A percentile compares a stretch with the other conserved stretches of the same genome.
phyloP scores from a whole-genome alignment of 192 early-diverging fungal genomes.

The Spizellomyces sp. region DNA sequence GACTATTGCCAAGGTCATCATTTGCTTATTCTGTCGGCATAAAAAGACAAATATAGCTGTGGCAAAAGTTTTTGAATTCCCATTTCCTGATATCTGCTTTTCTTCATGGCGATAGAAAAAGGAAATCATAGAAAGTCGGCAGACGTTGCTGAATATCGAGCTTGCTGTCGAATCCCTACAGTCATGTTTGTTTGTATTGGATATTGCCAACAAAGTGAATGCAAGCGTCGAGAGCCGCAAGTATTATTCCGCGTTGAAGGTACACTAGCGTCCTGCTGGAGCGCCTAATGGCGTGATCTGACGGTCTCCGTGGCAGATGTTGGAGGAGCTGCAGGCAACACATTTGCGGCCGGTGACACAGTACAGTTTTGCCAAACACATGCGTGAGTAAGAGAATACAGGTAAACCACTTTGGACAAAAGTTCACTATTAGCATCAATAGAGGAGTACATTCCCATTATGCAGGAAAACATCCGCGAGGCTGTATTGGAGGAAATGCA shows the following conservation, averaged over 20 bases:
- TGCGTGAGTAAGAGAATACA: slow-evolving; percentile 52
- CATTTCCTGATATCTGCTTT: background rate
- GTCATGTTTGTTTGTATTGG: slow-evolving; percentile 83
- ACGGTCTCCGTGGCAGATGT: slow-evolving; percentile 57
- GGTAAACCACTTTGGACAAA: too few species aligned
- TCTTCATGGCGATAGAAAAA: slow-evolving; percentile 61
- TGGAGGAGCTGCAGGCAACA: slow-evolving; percentile 75
- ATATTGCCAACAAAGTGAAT: slow-evolving; percentile 83
- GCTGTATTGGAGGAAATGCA: slow-evolving; percentile 86
- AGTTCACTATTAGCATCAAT: background rate
- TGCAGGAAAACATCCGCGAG: slow-evolving; percentile 84
- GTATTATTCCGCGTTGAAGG: slow-evolving; percentile 90
- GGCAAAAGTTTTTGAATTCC: slow-evolving; percentile 1
- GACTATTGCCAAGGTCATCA: slow-evolving; percentile 73
- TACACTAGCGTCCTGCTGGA: slow-evolving; percentile 33
- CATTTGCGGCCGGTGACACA: slow-evolving; percentile 74
- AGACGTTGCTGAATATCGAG: slow-evolving; percentile 85
- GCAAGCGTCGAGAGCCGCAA: slow-evolving; percentile 76
- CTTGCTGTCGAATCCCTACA: slow-evolving; percentile 77
- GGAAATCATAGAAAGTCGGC: slow-evolving; percentile 74
- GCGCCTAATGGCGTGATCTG: background rate
- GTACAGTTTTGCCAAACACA: slow-evolving; percentile 82
- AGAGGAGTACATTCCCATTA: slow-evolving; percentile 87
- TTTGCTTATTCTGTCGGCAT: background rate
- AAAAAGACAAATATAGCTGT: background rate